Conservation (phyloP, 495 filamentous ascomycete genomes). For the Hyaloscypha finlandica region DNA sequence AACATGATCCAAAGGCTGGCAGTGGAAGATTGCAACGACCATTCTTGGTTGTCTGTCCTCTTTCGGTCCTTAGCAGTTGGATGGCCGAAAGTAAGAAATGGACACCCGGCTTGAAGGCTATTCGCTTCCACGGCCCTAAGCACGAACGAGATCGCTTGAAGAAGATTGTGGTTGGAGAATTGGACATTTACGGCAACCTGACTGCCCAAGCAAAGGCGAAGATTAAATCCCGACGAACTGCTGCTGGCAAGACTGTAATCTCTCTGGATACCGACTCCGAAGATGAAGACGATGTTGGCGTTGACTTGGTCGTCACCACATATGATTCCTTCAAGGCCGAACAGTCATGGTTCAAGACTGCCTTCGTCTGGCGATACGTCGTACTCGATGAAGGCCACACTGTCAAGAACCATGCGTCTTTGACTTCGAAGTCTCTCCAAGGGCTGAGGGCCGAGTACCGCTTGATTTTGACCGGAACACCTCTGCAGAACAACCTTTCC, state of each 20-base stretch:
- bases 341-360: slow-evolving; percentile 58
- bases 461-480: slow-evolving; percentile 65
- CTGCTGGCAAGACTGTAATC: slow-evolving; percentile 37
- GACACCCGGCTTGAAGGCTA: slow-evolving; percentile 56
- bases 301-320: slow-evolving; percentile 60
- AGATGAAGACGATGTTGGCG: slow-evolving; percentile 33
- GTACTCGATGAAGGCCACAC: slow-evolving; percentile 88
- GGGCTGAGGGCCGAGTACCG: slow-evolving; percentile 56
- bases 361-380: slow-evolving; percentile 77
- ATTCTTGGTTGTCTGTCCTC: slow-evolving; percentile 73
- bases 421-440: slow-evolving; percentile 52
- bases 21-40: slow-evolving; percentile 28
- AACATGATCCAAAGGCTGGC: slow-evolving; percentile 60
- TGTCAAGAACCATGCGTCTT: slow-evolving; percentile 51
- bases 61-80: slow-evolving; percentile 94
- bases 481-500: slow-evolving; percentile 63
- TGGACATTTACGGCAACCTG: slow-evolving; percentile 44
- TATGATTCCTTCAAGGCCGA: slow-evolving; percentile 63
- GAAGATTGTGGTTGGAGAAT: slow-evolving; percentile 43
- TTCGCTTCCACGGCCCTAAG: slow-evolving; percentile 57
- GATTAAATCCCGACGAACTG: slow-evolving; percentile 31
- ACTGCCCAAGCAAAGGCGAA: slow-evolving; percentile 35
- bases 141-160: slow-evolving; percentile 53
- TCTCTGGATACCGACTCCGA: slow-evolving; percentile 40
- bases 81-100: slow-evolving; percentile 59